phyloP scores from a whole-genome alignment of 179 eudicot species.

The Patellifolia procumbens region DNA sequence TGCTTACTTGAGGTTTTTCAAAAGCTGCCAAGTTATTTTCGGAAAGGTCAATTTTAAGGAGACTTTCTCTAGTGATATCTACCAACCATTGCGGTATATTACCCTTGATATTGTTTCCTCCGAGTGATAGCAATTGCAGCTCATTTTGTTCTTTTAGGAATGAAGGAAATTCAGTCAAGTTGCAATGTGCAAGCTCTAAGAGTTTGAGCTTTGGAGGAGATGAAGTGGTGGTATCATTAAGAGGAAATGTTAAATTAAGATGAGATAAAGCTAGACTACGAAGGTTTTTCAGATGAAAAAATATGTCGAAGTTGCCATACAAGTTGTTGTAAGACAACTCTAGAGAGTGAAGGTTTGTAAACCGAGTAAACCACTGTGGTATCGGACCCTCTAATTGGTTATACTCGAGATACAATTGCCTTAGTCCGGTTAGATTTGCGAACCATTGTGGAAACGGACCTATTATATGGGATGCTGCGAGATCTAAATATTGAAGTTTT shows the following conservation, averaged over 20 bases:
- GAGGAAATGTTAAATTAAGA: constrained; percentile 13
- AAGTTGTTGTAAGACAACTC: constrained; percentile 15
- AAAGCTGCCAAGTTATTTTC: constrained; percentile 27
- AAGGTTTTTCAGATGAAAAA: constrained; percentile 13
- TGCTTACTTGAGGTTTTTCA: neutral
- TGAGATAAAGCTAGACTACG: constrained; percentile 11
- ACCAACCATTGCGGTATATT: constrained; percentile 30
- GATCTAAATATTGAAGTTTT: neutral
- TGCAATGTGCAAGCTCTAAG: constrained; percentile 23
- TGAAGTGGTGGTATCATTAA: neutral
- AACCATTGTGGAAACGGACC: constrained; percentile 28
- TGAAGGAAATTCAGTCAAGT: constrained; percentile 31
- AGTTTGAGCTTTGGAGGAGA: constrained; percentile 2
- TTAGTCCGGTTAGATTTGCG: constrained; percentile 23
- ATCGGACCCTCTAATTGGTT: constrained; percentile 27
- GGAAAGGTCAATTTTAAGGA: constrained; percentile 6
- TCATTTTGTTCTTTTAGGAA: constrained; percentile 26
- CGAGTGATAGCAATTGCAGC: constrained; percentile 12
- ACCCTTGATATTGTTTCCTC: constrained; percentile 27
- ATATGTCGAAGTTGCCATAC: neutral
- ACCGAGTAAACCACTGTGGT: constrained; percentile 22
- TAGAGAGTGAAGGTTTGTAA: constrained; percentile 13
- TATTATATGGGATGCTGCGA: constrained; percentile 5
- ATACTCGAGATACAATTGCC: neutral
- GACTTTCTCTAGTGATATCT: constrained; percentile 15